Base-by-base conservation (phyloP, 1,139 yeast genomes). In the Pichia sp. region DNA sequence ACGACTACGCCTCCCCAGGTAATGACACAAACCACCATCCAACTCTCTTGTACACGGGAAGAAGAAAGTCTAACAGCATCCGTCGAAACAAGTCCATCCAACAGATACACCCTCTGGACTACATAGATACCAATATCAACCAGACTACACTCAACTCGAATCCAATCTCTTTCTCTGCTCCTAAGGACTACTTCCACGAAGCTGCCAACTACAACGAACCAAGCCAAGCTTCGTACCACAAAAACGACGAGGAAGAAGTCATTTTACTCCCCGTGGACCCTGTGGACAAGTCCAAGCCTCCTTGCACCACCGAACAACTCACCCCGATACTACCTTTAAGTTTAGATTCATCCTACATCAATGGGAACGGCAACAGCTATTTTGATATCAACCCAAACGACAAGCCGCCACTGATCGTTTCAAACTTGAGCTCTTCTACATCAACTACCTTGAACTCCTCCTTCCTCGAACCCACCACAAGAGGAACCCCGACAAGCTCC, bases 301-400 rank as follows among this genome's bases (percentile, higher is more conserved):
- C 67, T 11, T 64, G 65, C 53, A 59, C 67, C 11, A 51, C 64
- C 2, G 67, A 65, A 29, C 64, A 64, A 49, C 54, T 63, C 41
- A 62, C 67, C 1, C 67, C 68, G 10, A 63, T 64, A 5, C 43
- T 63, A 13, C 66, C 67, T 7, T 40, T 52, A 7, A 47, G 59
- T 16, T 29, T 41, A 19, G 50, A 48, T 4, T 19, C 29, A 8
- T 45, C 48, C 8, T 38, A 13, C 19, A n/a, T 38, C 19, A 40
- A 26, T 15, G 43, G 31, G 11, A 34, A 36, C 15, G 50, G 50
- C 13, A 45, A 47, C 34, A 31, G 49, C 40, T 32, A 45, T 32
- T 32, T 45, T n/a, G 38, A 45, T 26, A 23, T 44, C 34, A 44
- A 19, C n/a, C 34, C 47, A 23, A 44, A 44, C 45, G 52, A 51